Evolutionary conservation across 306 rosid genomes (phyloP).

Genomic region (Begonia loranthoides): DNA sequence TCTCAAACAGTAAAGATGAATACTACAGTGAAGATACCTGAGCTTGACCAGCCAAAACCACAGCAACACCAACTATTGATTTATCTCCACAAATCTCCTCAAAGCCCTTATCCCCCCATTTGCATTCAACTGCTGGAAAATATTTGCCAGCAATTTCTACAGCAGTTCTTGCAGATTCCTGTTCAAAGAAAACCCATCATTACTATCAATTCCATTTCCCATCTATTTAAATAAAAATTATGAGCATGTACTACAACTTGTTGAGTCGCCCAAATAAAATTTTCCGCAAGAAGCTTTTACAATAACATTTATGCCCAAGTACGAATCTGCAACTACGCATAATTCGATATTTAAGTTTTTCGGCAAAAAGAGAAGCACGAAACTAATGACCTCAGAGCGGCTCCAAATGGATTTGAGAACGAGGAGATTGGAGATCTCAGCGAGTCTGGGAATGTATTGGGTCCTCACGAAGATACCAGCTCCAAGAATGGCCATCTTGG

Average conservation of each 20-base stretch:
- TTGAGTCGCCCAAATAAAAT: background rate
- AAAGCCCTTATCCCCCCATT: constrained; percentile 70
- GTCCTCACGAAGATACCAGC: constrained; percentile 71
- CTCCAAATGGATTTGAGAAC: constrained; percentile 78
- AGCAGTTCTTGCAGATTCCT: constrained; percentile 63
- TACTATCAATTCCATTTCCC: background rate
- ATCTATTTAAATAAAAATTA: background rate
- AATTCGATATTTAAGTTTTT: too few species aligned
- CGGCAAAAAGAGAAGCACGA: background rate
- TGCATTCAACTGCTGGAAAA: constrained; percentile 44
- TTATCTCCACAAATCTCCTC: constrained; percentile 45
- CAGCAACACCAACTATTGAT: constrained; percentile 68
- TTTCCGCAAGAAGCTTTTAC: too few species aligned
- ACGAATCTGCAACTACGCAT: too few species aligned
- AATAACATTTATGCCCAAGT: too few species aligned
- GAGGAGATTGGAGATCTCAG: constrained; percentile 66
- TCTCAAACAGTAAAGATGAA: too few species aligned
- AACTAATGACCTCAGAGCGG: constrained; percentile 42
- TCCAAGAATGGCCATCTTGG: constrained; percentile 72
- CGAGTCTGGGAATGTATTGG: constrained; percentile 78
- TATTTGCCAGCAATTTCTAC: constrained; percentile 47
- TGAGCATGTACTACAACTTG: background rate
- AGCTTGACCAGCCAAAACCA: constrained; percentile 81
- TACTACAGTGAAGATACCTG: constrained; percentile 31
- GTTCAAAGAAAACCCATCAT: background rate